phyloP scores from a whole-genome alignment of 1,284 basidiomycete genomes.

The Cutaneotrichosporon sp. region DNA sequence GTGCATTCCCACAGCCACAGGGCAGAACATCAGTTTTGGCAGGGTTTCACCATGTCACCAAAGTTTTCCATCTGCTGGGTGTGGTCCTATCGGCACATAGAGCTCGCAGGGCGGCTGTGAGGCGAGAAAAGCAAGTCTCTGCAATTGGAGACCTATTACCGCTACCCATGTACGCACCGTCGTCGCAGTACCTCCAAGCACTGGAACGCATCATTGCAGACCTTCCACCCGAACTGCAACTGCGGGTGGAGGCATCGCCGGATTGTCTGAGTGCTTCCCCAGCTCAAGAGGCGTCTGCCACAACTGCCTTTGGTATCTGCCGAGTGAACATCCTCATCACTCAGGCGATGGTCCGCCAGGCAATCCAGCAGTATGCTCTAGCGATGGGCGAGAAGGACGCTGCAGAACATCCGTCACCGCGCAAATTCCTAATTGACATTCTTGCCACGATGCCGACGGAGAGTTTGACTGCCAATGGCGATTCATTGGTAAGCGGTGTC shows the following conservation, averaged over 20 bases:
- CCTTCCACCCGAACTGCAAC: background rate
- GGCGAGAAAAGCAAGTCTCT: too few species aligned
- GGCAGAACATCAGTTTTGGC: background rate
- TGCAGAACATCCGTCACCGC: background rate
- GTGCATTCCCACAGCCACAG: background rate
- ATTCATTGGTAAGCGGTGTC: background rate
- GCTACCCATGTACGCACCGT: background rate
- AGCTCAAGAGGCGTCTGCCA: too few species aligned
- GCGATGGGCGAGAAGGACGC: background rate
- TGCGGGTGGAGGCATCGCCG: background rate
- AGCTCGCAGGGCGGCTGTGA: background rate
- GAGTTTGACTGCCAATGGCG: background rate
- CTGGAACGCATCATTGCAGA: background rate
- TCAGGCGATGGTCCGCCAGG: background rate
- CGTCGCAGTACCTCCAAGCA: background rate
- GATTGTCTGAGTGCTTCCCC: too few species aligned
- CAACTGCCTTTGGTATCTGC: background rate
- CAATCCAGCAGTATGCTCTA: background rate
- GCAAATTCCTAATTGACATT: background rate
- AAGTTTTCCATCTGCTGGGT: background rate
- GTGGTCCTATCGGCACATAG: background rate
- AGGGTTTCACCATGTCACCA: background rate
- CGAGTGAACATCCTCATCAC: background rate
- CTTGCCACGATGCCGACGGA: background rate
- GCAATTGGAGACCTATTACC: background rate